phyloP scores from a whole-genome alignment of 2,329 filamentous ascomycete genomes.

The Aureobasidium namibiae region DNA sequence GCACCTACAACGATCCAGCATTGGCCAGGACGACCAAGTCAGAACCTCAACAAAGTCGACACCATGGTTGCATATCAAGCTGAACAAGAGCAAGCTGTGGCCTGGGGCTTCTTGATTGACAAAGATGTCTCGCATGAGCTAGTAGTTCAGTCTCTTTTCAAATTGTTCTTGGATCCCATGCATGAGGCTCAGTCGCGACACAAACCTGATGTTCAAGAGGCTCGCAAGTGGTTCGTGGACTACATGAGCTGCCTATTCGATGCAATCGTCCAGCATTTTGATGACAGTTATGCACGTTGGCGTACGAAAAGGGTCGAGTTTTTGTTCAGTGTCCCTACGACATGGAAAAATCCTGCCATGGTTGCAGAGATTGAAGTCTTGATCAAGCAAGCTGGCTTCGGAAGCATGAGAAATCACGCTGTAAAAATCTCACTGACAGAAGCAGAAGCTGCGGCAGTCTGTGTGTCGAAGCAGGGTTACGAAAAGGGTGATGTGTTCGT shows the following conservation, averaged over 20 bases:
- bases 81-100: background rate
- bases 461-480: slow-evolving; percentile 29
- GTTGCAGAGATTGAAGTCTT: slow-evolving; percentile 15
- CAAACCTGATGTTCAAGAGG: slow-evolving; percentile 6
- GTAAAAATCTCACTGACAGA: slow-evolving; percentile 42
- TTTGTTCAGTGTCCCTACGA: slow-evolving; percentile 17
- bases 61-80: slow-evolving; percentile 16
- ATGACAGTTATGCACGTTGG: slow-evolving; percentile 9
- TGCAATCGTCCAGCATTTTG: slow-evolving; percentile 9
- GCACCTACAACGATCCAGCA: slow-evolving; percentile 17
- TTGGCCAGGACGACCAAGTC: slow-evolving; percentile 17
- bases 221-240: slow-evolving; percentile 15
- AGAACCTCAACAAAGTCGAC: slow-evolving; percentile 19
- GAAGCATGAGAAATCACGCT: slow-evolving; percentile 23
- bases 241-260: slow-evolving; percentile 14
- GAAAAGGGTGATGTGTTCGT: slow-evolving; percentile 37
- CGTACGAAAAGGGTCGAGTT: slow-evolving; percentile 14
- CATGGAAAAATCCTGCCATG: slow-evolving; percentile 17
- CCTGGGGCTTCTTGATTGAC: slow-evolving; percentile 19
- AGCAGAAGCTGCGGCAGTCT: slow-evolving; percentile 46
- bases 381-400: slow-evolving; percentile 10
- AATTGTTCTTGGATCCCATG: slow-evolving; percentile 18
- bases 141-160: slow-evolving; percentile 18
- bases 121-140: slow-evolving; percentile 6
- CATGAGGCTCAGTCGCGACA: slow-evolving; percentile 5